Evolutionary conservation across 169 alveolate species (phyloP).

Genomic region (Perkinsus marinus): DNA sequence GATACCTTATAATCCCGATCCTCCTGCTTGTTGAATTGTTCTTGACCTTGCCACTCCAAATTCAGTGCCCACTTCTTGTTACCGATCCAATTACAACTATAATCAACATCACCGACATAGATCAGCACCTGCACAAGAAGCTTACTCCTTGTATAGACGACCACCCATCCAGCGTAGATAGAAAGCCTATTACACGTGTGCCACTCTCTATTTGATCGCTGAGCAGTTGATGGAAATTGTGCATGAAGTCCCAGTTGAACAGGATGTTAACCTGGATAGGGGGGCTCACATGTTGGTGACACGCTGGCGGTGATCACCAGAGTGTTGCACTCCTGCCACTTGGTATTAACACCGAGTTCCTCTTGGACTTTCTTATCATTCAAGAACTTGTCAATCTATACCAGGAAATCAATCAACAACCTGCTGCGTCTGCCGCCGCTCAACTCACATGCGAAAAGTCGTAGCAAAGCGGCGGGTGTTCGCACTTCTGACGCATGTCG

Average conservation of each 20-base stretch:
- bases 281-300: neutral
- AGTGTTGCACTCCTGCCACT: constrained; percentile 43
- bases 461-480: constrained; percentile 52
- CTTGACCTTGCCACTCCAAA: constrained; percentile 22
- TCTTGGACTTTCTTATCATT: constrained; percentile 13
- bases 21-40: constrained; percentile 1
- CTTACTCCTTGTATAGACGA: no score
- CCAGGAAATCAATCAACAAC: neutral
- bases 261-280: constrained; percentile 3
- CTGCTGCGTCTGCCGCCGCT: neutral
- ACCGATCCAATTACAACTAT: constrained; percentile 56
- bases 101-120: constrained; percentile 50
- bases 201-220: neutral
- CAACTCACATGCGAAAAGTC: constrained; percentile 28
- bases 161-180: no score
- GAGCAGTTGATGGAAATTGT: constrained; percentile 29
- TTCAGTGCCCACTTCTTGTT: constrained; percentile 23
- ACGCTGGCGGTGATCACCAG: neutral
- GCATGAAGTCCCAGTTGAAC: constrained; percentile 41
- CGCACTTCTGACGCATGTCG: constrained; percentile 49
- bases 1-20: neutral
- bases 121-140: constrained; percentile 31
- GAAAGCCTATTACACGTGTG: neutral
- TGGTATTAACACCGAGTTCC: constrained; percentile 31
- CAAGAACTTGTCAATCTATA: constrained; percentile 10